phyloP scores from a whole-genome alignment of 805 yeast species.

The Zygoascus flipseniorum region DNA sequence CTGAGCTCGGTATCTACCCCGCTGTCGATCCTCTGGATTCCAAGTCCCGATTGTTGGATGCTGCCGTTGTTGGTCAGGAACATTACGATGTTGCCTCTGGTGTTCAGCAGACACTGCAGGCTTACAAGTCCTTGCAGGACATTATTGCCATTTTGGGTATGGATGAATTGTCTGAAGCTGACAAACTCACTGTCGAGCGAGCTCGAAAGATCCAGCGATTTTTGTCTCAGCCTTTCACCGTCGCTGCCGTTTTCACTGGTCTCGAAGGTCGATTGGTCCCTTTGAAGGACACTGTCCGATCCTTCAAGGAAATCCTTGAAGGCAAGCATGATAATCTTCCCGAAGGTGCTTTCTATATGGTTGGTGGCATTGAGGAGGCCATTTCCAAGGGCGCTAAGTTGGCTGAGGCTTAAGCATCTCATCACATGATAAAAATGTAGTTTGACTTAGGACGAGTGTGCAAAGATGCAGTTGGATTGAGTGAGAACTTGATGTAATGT shows the following conservation, averaged over 20 bases:
- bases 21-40: slow-evolving; percentile 99
- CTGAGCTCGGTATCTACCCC: slow-evolving; percentile 99
- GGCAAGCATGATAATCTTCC: slow-evolving; percentile 99
- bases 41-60: slow-evolving; percentile 97
- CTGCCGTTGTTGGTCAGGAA: slow-evolving; percentile 95
- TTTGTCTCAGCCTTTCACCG: slow-evolving; percentile 99
- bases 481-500: background rate
- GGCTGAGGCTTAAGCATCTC: slow-evolving; percentile 37
- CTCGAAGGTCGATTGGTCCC: slow-evolving; percentile 96
- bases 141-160: slow-evolving; percentile 99
- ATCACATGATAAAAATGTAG: background rate
- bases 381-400: slow-evolving; percentile 98
- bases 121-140: slow-evolving; percentile 99
- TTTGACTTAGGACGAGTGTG: background rate
- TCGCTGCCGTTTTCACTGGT: slow-evolving; percentile 99
- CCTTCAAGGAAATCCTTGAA: slow-evolving; percentile 94
- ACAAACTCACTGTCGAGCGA: slow-evolving; percentile 99
- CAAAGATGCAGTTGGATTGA: background rate
- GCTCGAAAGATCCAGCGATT: slow-evolving; percentile 99
- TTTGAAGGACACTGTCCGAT: slow-evolving; percentile 86
- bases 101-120: slow-evolving; percentile 98
- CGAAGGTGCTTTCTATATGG: slow-evolving; percentile 99
- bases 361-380: slow-evolving; percentile 99
- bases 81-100: slow-evolving; percentile 91
- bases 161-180: slow-evolving; percentile 99